Conservation (phyloP, 345 rosid species). For the Rhodomyrtus tomentosa region DNA sequence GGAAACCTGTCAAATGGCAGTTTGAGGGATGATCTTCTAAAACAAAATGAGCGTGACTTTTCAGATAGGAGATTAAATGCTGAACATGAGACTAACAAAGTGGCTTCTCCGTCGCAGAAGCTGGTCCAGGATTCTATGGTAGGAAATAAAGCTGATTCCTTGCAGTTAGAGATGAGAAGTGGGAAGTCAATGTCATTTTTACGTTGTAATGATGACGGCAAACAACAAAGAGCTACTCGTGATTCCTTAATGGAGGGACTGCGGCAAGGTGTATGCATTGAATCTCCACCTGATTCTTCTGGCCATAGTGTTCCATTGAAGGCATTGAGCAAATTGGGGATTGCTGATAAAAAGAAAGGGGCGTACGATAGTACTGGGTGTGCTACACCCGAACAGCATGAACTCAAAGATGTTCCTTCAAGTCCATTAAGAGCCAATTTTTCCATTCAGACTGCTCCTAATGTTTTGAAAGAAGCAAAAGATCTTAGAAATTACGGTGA, state of each 20-base stretch:
- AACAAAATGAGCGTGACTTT: constrained; percentile 10
- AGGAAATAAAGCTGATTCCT: constrained; percentile 5
- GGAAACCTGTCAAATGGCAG: neutral
- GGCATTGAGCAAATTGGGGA: constrained; percentile 5
- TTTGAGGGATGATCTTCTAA: neutral
- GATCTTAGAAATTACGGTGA: constrained; percentile 41
- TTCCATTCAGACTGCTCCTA: constrained; percentile 23
- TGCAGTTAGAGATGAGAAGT: constrained; percentile 7
- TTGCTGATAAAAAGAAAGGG: constrained; percentile 10
- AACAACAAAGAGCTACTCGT: neutral
- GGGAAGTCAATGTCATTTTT: constrained; percentile 1
- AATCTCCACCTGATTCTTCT: constrained; percentile 16
- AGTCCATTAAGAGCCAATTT: constrained; percentile 21
- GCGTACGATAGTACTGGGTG: constrained; percentile 10
- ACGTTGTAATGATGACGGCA: constrained; percentile 5
- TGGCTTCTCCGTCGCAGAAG: constrained; percentile 5
- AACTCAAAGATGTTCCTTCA: constrained; percentile 13
- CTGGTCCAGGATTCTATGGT: constrained; percentile 7
- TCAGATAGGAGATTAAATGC: constrained; percentile 6
- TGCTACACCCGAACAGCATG: constrained; percentile 2
- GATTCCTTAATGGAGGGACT: constrained; percentile 1
- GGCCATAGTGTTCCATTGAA: constrained; percentile 12
- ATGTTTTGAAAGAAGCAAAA: constrained; percentile 48
- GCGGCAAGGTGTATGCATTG: constrained; percentile 1
- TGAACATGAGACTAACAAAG: neutral